Evolutionary conservation across 257 asterid genomes (phyloP).

Genomic region (Lycium barbarum): DNA sequence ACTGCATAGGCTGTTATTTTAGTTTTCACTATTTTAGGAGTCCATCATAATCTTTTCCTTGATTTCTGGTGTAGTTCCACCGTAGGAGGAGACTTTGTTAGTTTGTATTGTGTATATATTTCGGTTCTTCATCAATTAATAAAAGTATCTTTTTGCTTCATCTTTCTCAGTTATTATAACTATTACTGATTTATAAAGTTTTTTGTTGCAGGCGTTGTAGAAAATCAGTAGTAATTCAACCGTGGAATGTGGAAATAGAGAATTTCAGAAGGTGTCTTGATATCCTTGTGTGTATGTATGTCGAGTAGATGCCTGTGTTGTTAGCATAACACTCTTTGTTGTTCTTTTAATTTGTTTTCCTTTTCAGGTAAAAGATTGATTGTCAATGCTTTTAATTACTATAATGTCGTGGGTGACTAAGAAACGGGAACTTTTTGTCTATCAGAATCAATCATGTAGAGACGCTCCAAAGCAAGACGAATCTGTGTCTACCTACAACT

Average conservation of each 20-base stretch:
- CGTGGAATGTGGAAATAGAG: conserved; percentile 57
- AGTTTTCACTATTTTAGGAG: too few relatives aligned
- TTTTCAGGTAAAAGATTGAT: not conserved
- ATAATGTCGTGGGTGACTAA: too few relatives aligned
- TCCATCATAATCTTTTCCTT: too few relatives aligned
- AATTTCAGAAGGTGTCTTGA: conserved; percentile 63
- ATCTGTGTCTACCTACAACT: conserved; percentile 52
- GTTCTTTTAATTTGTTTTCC: not conserved
- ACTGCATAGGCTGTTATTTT: too few relatives aligned
- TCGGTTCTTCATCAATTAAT: too few relatives aligned
- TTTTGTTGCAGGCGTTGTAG: conserved; percentile 54
- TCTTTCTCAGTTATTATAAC: too few relatives aligned
- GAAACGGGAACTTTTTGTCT: not conserved
- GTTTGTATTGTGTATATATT: too few relatives aligned
- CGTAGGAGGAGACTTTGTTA: too few relatives aligned
- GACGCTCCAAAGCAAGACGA: conserved; percentile 49
- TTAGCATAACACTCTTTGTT: not conserved
- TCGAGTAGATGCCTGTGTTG: not conserved
- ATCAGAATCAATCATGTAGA: conserved; percentile 48
- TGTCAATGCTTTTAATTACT: too few relatives aligned
- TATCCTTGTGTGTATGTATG: conserved; percentile 1
- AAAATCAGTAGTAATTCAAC: conserved; percentile 41
- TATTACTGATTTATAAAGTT: not conserved
- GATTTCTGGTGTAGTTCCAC: too few relatives aligned
- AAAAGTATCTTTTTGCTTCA: too few relatives aligned